Conservation (phyloP, 73 alveolate genomes). For the Stentor roeselii region DNA sequence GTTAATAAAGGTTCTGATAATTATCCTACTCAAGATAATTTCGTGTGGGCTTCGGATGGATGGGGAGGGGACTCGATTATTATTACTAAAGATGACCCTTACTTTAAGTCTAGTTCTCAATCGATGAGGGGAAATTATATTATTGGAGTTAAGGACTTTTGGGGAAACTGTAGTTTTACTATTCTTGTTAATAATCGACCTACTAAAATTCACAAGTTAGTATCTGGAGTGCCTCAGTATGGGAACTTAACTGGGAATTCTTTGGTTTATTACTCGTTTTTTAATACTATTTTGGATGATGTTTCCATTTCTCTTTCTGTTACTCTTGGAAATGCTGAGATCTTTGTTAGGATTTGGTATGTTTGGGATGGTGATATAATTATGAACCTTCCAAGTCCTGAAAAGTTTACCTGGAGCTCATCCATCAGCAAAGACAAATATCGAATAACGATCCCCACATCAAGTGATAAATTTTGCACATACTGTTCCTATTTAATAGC, state of each 20-base stretch:
- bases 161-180: background rate
- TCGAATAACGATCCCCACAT: background rate
- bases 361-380: background rate
- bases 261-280: background rate
- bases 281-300: background rate
- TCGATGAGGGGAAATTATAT: conserved; percentile 25
- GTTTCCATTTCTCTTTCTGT: background rate
- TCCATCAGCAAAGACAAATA: background rate
- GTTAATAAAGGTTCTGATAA: background rate
- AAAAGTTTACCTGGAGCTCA: background rate
- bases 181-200: background rate
- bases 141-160: conserved; percentile 17
- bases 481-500: background rate
- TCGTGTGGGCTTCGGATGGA: background rate
- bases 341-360: background rate
- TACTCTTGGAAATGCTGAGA: background rate
- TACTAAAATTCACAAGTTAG: background rate
- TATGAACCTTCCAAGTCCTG: background rate
- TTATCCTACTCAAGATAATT: background rate
- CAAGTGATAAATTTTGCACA: background rate
- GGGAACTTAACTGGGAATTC: background rate
- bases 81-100: background rate
- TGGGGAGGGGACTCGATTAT: conserved; percentile 24
- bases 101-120: background rate
- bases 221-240: conserved; percentile 1